Base-by-base conservation (phyloP, 2,329 filamentous ascomycete genomes). In the Exophiala aquamarina region DNA sequence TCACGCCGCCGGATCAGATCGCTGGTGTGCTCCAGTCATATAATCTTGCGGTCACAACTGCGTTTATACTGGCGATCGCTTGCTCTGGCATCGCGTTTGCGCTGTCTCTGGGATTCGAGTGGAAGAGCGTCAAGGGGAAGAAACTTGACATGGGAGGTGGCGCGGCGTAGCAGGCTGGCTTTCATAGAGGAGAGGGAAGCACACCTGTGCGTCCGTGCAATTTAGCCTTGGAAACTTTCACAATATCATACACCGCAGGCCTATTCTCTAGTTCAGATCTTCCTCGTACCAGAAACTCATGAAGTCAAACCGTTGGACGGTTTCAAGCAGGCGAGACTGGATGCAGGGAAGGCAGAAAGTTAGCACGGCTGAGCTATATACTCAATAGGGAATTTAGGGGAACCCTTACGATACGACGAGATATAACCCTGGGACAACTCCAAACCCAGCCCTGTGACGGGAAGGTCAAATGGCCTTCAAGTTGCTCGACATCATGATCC, bases 21-120 rank as follows among this genome's bases (percentile, higher is more conserved):
- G 41, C 53, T 1, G 63, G 59, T 2, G 61, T 69, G 13, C 44
- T 69, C n/a, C 33, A 55, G 19, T 67, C 66, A 15, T 71, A 71
- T 44, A 56, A 59, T 34, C 48, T 52, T 18, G 57, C 58, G 5
- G 48, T 61, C 10, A 59, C 56, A 28, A 53, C 49, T 28, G 39
- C 49, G 10, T 61, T 52, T 37, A 52, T 59, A 5, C 32, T 60
- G 32, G 36, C 55, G 2, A 59, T 60, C 15, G 58, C 56, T 10
- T 54, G 49, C 32, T 55, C 47, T 4, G 47, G 49, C 14, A 45
- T 59, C 18, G 58, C 58, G 2, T 56, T 54, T 34, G 28, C 55
- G 19, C 33, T 50, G 15, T 55, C 52, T 9, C 37, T 57, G 18
- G 49, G 59, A 13, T 61, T 61, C 38, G 58, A 61, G 42, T 59